Percentiles rank a stretch among this genome's conserved stretches.
These are phyloP conservation scores for Nitzschia sp. DNA, from an alignment of 108 stramenopile species.

Conservation along the genomic window DNA sequence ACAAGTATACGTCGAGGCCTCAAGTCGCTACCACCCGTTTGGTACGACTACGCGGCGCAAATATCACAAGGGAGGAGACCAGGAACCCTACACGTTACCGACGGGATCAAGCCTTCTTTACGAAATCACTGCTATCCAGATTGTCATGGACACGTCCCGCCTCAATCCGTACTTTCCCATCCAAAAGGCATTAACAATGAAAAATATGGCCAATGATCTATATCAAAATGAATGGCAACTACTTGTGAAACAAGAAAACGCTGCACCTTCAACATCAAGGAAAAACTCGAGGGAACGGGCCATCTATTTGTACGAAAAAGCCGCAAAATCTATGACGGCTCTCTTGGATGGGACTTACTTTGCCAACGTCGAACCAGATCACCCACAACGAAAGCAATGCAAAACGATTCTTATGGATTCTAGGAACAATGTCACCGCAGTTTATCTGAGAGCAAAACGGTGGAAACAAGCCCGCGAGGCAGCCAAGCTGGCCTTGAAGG, in stretches of 20 bases:
- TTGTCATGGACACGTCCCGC: constrained; percentile 28
- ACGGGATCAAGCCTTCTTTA: constrained; percentile 35
- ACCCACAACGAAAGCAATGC: constrained; percentile 32
- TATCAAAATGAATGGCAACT: constrained; percentile 27
- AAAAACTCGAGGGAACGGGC: constrained; percentile 21
- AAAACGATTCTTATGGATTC: constrained; percentile 40
- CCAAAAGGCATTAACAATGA: constrained; percentile 27
- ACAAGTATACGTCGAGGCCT: constrained; percentile 20
- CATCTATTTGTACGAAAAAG: constrained; percentile 22
- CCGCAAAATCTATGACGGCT: constrained; percentile 2
- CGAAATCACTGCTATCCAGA: constrained; percentile 21
- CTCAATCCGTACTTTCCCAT: constrained; percentile 38
- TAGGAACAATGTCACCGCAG: constrained; percentile 47
- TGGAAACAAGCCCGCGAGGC: constrained; percentile 39
- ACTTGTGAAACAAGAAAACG: background rate
- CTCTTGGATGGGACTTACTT: constrained; percentile 21
- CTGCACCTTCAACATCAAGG: background rate
- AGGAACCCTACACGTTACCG: constrained; percentile 21
- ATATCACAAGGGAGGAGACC: background rate
- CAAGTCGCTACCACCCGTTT: background rate
- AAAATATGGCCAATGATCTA: constrained; percentile 48
- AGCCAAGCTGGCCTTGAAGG: constrained; percentile 25
- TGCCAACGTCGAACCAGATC: constrained; percentile 16
- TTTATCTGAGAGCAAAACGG: constrained; percentile 42
- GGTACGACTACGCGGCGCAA: background rate